A percentile compares a stretch with the other conserved stretches of the same genome.
Conservation (phyloP, 2,329 filamentous ascomycete genomes). For the Arthrobotrys megalospora region DNA sequence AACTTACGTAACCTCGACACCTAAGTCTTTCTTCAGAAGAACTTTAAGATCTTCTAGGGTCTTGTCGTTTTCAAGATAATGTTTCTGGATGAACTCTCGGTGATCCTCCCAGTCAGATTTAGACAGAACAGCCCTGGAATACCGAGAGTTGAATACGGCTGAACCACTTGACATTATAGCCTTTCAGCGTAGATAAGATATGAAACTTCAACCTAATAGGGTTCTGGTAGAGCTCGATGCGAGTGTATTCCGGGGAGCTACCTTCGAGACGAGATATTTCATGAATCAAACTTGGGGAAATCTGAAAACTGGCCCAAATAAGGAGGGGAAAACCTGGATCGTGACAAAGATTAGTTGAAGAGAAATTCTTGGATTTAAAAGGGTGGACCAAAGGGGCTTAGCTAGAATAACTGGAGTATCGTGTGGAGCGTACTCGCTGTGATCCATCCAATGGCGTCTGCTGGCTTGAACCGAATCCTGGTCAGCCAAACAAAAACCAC, state of each 20-base stretch:
- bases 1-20: slow-evolving; percentile 32
- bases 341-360: not conserved
- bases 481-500: too few relatives aligned
- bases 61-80: slow-evolving; percentile 26
- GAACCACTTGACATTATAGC: slow-evolving; percentile 12
- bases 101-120: slow-evolving; percentile 27
- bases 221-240: not conserved
- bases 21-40: slow-evolving; percentile 15
- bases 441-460: too few relatives aligned
- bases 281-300: not conserved
- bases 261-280: not conserved
- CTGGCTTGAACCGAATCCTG: too few relatives aligned
- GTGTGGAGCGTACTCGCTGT: too few relatives aligned
- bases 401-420: too few relatives aligned
- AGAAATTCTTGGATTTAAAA: too few relatives aligned
- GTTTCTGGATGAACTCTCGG: slow-evolving; percentile 26
- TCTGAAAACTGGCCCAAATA: not conserved
- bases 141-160: slow-evolving; percentile 26
- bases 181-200: not conserved
- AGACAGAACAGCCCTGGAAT: slow-evolving; percentile 15
- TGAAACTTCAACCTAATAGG: not conserved
- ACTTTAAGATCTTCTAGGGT: slow-evolving; percentile 16
- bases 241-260: not conserved
- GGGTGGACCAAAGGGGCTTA: too few relatives aligned
- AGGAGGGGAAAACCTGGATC: not conserved